Evolutionary conservation across 164 flowering plant genomes (phyloP), one percentile per base, ranked within the genome.

Genomic region (Nymphaea thermarum): DNA sequence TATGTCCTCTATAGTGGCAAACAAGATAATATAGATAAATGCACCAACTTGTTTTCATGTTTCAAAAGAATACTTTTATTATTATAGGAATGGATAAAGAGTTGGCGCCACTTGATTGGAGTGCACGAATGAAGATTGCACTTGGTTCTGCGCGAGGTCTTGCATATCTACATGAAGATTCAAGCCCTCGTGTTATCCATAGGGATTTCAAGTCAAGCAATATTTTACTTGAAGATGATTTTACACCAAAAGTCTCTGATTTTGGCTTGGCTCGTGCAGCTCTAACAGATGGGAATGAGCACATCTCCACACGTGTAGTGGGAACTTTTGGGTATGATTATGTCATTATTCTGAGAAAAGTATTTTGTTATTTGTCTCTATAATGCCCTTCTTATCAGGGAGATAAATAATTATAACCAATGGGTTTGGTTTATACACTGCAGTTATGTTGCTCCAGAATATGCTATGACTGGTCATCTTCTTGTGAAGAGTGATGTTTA

Each of bases 391-490:
- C 36, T 0, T 25, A 25, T 25, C 36, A 25, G 36, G 36, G 36
- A 25, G 36, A 25, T 25, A 25, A 25, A 0, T 25, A 25, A 25
- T 1, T 1, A 1, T 25, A 25, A 25, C 36, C 36, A 25, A 25
- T 25, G 60, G 10, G 1, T 25, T 25, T 25, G 36, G 36, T 25
- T 25, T 25, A 25, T 25, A 25, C 1, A 25, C 36, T 64, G 42
- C 66, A 79, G 79, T 41, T 93, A 93, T 66, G 96, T 93, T 41
- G 98, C 98, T 63, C 98, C 98, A 18, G 98, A 93, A 74, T 93
- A 93, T 74, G 98, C 97, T 45, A 89, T 93, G 98, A 93, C 98
- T 0, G 98, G 98, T 5, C 98, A 93, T 82, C 94, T 93, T 75
- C 96, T 93, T 4, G 97, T 93, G 44, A 93, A 93, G 74, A 93